A percentile compares a stretch with the other conserved stretches of the same genome.
Conservation (phyloP, 1,284 basidiomycete genomes). For the Ceratorhiza oryzae-sativae region DNA sequence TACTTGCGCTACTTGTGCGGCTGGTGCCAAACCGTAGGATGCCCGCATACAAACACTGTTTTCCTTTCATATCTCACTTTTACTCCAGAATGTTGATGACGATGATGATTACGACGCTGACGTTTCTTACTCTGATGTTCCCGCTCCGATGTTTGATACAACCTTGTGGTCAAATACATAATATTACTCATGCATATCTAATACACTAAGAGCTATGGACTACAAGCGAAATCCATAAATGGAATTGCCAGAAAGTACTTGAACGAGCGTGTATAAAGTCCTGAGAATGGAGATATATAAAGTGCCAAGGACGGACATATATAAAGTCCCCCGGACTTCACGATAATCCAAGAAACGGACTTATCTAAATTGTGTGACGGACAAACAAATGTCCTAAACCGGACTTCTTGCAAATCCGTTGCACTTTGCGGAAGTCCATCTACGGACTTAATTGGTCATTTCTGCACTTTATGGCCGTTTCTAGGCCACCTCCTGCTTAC, state of each 20-base stretch:
- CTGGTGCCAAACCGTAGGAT: not conserved
- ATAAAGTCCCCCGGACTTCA: not conserved
- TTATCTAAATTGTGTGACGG: not conserved
- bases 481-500: not conserved
- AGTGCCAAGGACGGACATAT: too few relatives aligned
- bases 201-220: too few relatives aligned
- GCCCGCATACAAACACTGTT: not conserved
- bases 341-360: not conserved
- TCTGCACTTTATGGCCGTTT: constrained; percentile 7
- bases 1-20: not conserved
- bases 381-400: not conserved
- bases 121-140: not conserved
- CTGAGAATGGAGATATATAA: not conserved
- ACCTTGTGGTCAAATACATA: not conserved
- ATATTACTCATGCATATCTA: not conserved
- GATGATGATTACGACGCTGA: not conserved
- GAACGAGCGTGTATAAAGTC: not conserved
- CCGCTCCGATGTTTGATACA: not conserved
- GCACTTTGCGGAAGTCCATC: not conserved
- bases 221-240: not conserved
- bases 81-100: not conserved
- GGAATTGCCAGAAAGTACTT: not conserved
- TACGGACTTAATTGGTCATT: not conserved
- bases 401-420: not conserved
- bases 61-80: not conserved